Evolutionary conservation across 2,329 filamentous ascomycete genomes (phyloP).

Genomic region (Pyrenophora tritici-repentis): DNA sequence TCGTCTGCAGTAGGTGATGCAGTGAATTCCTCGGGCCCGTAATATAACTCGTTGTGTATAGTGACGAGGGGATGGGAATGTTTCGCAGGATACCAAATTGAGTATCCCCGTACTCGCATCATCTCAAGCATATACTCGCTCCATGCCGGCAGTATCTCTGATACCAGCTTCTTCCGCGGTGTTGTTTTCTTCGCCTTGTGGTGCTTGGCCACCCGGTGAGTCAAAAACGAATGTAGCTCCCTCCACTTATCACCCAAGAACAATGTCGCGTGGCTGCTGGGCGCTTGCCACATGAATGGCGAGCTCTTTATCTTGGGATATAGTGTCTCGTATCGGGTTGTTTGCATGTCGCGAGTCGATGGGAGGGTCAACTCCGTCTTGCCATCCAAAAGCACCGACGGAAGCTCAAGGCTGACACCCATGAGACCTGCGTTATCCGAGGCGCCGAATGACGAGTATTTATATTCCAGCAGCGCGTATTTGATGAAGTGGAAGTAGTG

Average conservation of each 20-base stretch:
- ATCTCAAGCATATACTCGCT: conserved; percentile 78
- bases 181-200: conserved; percentile 28
- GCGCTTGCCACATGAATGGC: conserved; percentile 83
- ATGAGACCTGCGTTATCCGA: conserved; percentile 64
- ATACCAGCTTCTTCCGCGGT: conserved; percentile 54
- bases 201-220: conserved; percentile 59
- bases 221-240: conserved; percentile 81
- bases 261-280: conserved; percentile 79
- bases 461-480: conserved; percentile 76
- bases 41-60: conserved; percentile 76
- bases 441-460: conserved; percentile 63
- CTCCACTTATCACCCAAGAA: conserved; percentile 86
- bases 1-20: conserved; percentile 2
- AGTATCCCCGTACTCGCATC: conserved; percentile 76
- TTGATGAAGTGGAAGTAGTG: conserved; percentile 87
- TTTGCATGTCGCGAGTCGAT: conserved; percentile 44
- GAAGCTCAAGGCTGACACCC: conserved; percentile 80
- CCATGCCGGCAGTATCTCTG: conserved; percentile 73
- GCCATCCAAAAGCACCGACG: conserved; percentile 66
- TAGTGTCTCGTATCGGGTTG: conserved; percentile 33
- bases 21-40: conserved; percentile 69
- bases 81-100: conserved; percentile 74
- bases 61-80: conserved; percentile 64
- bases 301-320: conserved; percentile 46
- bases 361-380: conserved; percentile 60